Evolutionary conservation across 2,329 filamentous ascomycete species (phyloP).

Genomic region (Davidsoniella neocaledoniae): DNA sequence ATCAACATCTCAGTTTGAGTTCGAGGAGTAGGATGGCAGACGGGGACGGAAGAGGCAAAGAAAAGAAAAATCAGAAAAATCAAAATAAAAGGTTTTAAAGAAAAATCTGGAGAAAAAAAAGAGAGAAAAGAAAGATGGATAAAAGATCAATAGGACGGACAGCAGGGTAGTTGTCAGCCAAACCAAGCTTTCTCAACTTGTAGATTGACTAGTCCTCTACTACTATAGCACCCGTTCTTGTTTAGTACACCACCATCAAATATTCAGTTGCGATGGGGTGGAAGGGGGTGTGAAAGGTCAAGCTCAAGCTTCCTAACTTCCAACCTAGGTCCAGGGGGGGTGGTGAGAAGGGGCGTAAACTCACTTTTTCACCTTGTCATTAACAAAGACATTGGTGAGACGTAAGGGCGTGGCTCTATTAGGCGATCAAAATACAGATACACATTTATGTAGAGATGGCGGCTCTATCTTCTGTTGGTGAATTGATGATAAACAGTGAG

Average conservation of each 20-base stretch:
- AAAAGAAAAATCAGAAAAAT: not conserved
- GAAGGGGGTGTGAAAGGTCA: not conserved
- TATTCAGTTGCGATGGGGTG: not conserved
- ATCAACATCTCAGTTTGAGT: no score
- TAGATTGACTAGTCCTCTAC: not conserved
- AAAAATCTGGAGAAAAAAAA: constrained; percentile 3
- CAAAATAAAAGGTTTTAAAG: not conserved
- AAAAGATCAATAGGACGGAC: not conserved
- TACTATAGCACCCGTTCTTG: no score
- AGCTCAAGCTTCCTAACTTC: no score
- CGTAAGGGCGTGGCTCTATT: no score
- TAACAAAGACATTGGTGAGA: not conserved
- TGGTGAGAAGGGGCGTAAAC: no score
- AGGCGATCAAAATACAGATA: no score
- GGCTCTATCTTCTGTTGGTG: no score
- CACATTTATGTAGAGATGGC: no score
- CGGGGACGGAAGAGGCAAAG: not conserved
- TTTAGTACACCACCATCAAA: no score
- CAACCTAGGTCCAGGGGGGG: no score
- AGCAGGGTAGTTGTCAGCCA: not conserved
- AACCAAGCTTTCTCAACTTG: not conserved
- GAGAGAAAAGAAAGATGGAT: constrained; percentile 18
- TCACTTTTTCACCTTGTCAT: no score
- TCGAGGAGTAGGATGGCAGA: not conserved
- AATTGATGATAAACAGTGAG: not conserved